Evolutionary conservation across 176 grass and related monocot genomes (phyloP).

Genomic region (Chrysopogon serrulatus): DNA sequence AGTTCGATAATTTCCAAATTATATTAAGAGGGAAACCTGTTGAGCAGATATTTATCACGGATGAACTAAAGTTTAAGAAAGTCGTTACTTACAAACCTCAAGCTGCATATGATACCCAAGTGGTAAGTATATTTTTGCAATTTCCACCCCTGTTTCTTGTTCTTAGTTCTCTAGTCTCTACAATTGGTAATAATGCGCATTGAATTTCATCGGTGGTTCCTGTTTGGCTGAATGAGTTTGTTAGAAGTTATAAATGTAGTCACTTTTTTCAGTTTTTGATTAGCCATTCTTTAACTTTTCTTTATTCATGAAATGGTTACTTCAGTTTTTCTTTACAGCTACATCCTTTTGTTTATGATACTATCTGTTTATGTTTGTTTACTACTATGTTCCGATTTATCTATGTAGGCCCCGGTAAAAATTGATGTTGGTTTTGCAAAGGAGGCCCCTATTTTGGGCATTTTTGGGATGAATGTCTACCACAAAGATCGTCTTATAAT

Average conservation of each 20-base stretch:
- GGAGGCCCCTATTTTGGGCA: slow-evolving; percentile 93
- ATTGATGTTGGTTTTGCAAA: slow-evolving; percentile 93
- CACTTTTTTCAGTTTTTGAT: not conserved
- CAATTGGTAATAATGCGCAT: not conserved
- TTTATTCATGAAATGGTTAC: not conserved
- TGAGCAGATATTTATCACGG: slow-evolving; percentile 61
- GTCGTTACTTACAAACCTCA: slow-evolving; percentile 88
- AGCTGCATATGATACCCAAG: slow-evolving; percentile 56
- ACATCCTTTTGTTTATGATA: not conserved
- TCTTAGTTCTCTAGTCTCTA: not conserved
- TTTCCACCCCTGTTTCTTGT: not conserved
- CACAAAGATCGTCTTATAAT: slow-evolving; percentile 97
- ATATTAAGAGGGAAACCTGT: slow-evolving; percentile 87
- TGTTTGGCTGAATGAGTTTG: not conserved
- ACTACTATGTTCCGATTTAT: not conserved
- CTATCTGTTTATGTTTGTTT: slow-evolving; percentile 29
- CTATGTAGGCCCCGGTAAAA: slow-evolving; percentile 52
- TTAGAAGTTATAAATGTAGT: not conserved
- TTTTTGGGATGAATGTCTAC: slow-evolving; percentile 98
- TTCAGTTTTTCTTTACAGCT: not conserved
- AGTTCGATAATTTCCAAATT: slow-evolving; percentile 81
- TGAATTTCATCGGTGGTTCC: not conserved
- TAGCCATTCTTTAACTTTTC: not conserved
- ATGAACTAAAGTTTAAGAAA: slow-evolving; percentile 95
- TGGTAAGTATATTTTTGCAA: slow-evolving; percentile 41